Base-by-base conservation (phyloP, 257 asterid species). In the Echites panduratus region DNA sequence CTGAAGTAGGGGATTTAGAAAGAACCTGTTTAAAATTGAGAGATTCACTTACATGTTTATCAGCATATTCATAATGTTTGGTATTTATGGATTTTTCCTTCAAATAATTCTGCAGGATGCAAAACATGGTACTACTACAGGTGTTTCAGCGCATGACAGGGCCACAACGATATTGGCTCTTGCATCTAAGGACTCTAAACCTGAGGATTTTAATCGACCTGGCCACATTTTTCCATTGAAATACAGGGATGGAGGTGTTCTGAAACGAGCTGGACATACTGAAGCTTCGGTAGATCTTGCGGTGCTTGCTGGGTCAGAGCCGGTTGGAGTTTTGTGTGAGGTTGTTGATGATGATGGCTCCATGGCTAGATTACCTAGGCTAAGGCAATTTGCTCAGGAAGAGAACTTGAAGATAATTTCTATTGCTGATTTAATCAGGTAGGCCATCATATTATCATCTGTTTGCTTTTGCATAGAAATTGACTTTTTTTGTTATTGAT, bases 311-410 rank as follows among this genome's bases (percentile, higher is more conserved):
- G 98, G 98, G 20, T 84, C 86, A 53, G 99, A 82, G 4, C 89
- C 98, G 70, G 90, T 88, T 70, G 97, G 94, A 53, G 98, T 92
- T 79, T 71, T 95, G 72, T 92, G 96, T 73, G 99, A 95, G 85
- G 78, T 95, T 77, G 99, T 95, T 65, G 99, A 90, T 75, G 98
- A 95, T 70, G 99, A 95, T 81, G 99, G 99, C 77, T 95, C 99
- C 52, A 95, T 95, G 99, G 99, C 99, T 70, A 87, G 99, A 64
- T 79, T 95, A 57, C 98, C 99, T 35, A 89, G 67, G 84, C 98
- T 95, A 73, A 85, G 77, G 66, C 70, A 86, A 73, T 92, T 95
- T 78, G 97, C 77, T 19, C 52, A 77, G 90, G 78, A 79, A 53
- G 95, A 92, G 77, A 85, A 87, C 78, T 65, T 95, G 80, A 95